Conservation (phyloP, 1,284 basidiomycete species). For the Leccinum insolens region DNA sequence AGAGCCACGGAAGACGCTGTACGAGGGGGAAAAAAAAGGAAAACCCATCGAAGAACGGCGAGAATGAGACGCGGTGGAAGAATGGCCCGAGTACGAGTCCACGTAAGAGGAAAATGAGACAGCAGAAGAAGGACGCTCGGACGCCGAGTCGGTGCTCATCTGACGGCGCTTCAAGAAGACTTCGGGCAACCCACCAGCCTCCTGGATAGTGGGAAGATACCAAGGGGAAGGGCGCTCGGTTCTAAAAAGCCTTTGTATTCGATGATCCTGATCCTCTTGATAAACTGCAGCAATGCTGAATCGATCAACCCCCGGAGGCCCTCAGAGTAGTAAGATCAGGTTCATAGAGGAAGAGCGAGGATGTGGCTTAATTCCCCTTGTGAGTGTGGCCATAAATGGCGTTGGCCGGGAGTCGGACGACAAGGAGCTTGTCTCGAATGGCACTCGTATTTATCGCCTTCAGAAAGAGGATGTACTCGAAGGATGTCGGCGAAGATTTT, state of each 20-base stretch:
- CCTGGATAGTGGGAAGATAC: conserved; percentile 90
- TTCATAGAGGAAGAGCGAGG: conserved; percentile 75
- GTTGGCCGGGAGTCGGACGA: conserved; percentile 84
- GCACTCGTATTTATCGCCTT: conserved; percentile 83
- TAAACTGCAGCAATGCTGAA: conserved; percentile 81
- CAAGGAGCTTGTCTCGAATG: conserved; percentile 47
- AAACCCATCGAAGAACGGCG: too few species aligned
- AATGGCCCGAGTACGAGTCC: too few species aligned
- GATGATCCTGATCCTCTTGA: conserved; percentile 79
- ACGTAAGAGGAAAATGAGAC: too few species aligned
- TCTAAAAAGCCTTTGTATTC: conserved; percentile 86
- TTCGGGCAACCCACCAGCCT: conserved; percentile 82
- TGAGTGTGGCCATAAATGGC: conserved; percentile 89
- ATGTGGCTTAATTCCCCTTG: conserved; percentile 63
- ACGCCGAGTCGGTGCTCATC: too few species aligned
- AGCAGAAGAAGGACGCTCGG: too few species aligned
- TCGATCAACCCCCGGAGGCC: conserved; percentile 95
- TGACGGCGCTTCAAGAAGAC: conserved; percentile 56
- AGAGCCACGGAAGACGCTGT: too few species aligned
- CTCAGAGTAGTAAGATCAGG: conserved; percentile 85
- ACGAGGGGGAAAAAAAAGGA: too few species aligned
- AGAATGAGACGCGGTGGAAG: too few species aligned
- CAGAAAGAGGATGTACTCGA: conserved; percentile 75
- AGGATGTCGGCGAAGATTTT: conserved; percentile 77
- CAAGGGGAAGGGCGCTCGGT: conserved; percentile 81